Evolutionary conservation across 768 basidiomycete species (phyloP), one percentile per base, ranked within the genome.

Genomic region (Harrya chromipes): DNA sequence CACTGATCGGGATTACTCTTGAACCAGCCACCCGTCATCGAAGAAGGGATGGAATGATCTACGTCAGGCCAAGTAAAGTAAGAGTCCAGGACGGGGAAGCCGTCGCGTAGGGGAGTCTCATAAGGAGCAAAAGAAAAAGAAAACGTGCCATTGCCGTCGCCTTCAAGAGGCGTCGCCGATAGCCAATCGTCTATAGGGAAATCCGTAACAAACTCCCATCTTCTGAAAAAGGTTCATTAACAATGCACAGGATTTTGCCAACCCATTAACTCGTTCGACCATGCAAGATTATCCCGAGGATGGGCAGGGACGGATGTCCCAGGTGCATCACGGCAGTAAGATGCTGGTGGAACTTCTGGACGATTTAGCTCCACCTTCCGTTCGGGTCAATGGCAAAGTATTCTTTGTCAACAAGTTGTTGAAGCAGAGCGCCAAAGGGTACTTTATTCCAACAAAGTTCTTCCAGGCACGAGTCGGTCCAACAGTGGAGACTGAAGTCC

Each of bases 271-370:
- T 1, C 56, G 49, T 1, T 43, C 40, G 21, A 19, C 49, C 0
- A 58, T 58, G 56, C 40, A 40, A 37, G 56, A 58, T 8, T 58
- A 43, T 24, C 56, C 42, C 0, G 47, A 52, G 9, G 54, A 55
- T 9, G 13, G 24, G 4, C 33, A 45, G 2, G 1, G 6, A 8
- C 17, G 34, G n/a, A 57, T 66, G 39, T 58, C 52, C 0, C 53
- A 69, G 44, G 58, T 61, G 1, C 61, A 54, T 38, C 55, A 68
- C 45, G 63, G 56, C 1, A 26, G 51, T 3, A 69, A 70, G 31
- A 62, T 65, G 65, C 53, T 66, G 2, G 34, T 10, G 3, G 43
- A 37, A 12, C 4, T 24, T 4, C 43, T 34, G 26, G 26, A 27
- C 10, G 26, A 10, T 27, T 10, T 27, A 4, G 35, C 43, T 4